Base-by-base conservation (phyloP, 139 green algal species). In the Tetratostichococcus sp. region DNA sequence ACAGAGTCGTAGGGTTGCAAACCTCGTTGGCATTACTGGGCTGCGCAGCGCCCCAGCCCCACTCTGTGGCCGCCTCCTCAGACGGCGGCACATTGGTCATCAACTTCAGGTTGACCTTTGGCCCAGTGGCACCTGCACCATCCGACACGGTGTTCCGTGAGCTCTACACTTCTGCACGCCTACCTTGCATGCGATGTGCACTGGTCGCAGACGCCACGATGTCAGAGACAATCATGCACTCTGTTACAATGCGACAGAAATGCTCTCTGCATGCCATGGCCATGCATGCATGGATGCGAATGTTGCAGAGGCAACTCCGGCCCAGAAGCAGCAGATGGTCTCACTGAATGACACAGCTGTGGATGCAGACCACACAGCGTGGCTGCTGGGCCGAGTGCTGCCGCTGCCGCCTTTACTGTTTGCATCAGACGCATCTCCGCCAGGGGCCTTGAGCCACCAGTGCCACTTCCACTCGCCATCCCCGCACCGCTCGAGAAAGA, bases 401-500 rank as follows among this genome's bases (percentile, higher is more conserved):
- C 26, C 1, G 16, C 70, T 26, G 35, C 25, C n/a, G 23, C 21
- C 5, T 16, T 39, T 26, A 16, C n/a, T n/a, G n/a, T n/a, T n/a
- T n/a, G n/a, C n/a, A n/a, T n/a, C n/a, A n/a, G n/a, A n/a, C n/a
- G n/a, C n/a, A n/a, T n/a, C n/a, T n/a, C n/a, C 35, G 4, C 30
- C 70, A 4, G 43, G 17, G 1, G 26, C 33, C 32, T 75, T 69
- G 22, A 21, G 42, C 57, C 50, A 75, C 68, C 57, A 65, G 28
- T 71, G 26, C 43, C 68, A 69, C 31, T 74, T 33, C 35, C 33
- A 75, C 3, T 5, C 57, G 1, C 50, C 42, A 59, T 75, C 57
- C 32, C 14, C 43, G 67, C 62, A 30, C 25, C 43, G 68, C n/a
- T 73, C 75, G n/a, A 79, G 58, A 59, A 71, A 79, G 58, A 79